These are phyloP conservation scores for Lipomyces orientalis DNA, from an alignment of 805 yeast genomes.

Conservation along the genomic window DNA sequence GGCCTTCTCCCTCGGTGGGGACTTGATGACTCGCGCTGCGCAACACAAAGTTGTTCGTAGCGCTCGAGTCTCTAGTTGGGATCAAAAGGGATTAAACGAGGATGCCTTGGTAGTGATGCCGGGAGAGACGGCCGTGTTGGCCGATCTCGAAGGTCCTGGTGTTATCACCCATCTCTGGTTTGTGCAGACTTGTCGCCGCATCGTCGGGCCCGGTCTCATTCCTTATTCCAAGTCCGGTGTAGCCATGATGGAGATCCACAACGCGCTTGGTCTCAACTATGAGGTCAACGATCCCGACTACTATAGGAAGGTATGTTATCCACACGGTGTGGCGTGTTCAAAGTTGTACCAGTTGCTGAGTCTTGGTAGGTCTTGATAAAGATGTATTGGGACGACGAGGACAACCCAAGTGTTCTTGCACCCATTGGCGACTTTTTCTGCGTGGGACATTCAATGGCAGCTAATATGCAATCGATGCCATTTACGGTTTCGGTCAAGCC, in stretches of 20 bases:
- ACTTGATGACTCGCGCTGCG: too few relatives aligned
- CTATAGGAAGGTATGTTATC: not conserved
- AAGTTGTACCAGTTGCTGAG: not conserved
- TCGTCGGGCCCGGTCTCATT: constrained; percentile 1
- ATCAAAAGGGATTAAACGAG: too few relatives aligned
- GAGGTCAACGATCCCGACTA: not conserved
- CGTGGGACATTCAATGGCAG: constrained; percentile 1
- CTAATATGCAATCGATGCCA: constrained; percentile 1
- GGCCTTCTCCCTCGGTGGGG: too few relatives aligned
- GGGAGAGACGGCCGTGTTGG: not conserved
- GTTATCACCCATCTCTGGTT: constrained; percentile 2
- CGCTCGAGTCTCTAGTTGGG: too few relatives aligned
- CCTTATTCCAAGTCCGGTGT: constrained; percentile 1
- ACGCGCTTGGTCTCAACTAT: constrained; percentile 4
- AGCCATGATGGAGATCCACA: constrained; percentile 5
- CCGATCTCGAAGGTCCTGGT: constrained; percentile 1
- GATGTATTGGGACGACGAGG: not conserved
- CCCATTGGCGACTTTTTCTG: constrained; percentile 5
- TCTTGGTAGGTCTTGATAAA: not conserved
- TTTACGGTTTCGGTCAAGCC: constrained; percentile 1
- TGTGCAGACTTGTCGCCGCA: constrained; percentile 3
- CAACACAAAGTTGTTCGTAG: too few relatives aligned
- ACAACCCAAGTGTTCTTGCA: not conserved
- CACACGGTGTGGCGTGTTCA: not conserved
- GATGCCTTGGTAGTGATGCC: not conserved